These are phyloP conservation scores for Wickerhamiella dianesei DNA, from an alignment of 805 yeast species.

Conservation along the genomic window DNA sequence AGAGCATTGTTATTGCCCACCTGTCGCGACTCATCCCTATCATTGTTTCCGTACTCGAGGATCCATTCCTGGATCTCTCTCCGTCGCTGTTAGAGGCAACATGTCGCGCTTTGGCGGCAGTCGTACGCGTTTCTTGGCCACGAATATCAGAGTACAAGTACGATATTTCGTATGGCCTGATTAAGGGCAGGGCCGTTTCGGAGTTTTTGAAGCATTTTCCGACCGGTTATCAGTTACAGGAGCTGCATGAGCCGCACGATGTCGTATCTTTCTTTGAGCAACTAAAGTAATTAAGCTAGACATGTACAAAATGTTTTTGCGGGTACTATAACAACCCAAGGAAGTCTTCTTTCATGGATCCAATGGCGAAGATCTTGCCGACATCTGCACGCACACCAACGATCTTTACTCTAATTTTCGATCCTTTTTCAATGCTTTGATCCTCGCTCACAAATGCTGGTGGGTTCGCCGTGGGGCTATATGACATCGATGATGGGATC, in stretches of 20 bases:
- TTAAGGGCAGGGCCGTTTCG: constrained; percentile 9
- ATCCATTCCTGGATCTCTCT: constrained; percentile 21
- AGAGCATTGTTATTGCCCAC: constrained; percentile 17
- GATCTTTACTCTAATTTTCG: constrained; percentile 84
- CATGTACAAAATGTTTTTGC: neutral
- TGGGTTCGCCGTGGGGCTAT: constrained; percentile 90
- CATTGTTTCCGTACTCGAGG: constrained; percentile 18
- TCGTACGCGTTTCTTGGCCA: constrained; percentile 18
- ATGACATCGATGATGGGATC: constrained; percentile 86
- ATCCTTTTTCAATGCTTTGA: constrained; percentile 87
- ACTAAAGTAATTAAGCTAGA: neutral
- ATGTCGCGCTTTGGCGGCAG: constrained; percentile 8
- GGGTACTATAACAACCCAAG: constrained; percentile 58
- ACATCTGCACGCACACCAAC: constrained; percentile 97
- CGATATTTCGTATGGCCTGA: constrained; percentile 20
- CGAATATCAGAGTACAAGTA: constrained; percentile 20
- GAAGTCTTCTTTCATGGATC: constrained; percentile 94
- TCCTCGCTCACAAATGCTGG: constrained; percentile 97
- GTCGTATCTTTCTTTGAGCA: neutral
- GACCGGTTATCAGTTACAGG: neutral
- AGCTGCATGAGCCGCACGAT: neutral
- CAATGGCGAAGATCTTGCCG: constrained; percentile 93
- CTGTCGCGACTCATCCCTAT: constrained; percentile 15
- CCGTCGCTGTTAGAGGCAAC: constrained; percentile 14
- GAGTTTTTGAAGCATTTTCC: neutral